phyloP scores from a whole-genome alignment of 768 basidiomycete species.

The Daedaleopsis nitida region DNA sequence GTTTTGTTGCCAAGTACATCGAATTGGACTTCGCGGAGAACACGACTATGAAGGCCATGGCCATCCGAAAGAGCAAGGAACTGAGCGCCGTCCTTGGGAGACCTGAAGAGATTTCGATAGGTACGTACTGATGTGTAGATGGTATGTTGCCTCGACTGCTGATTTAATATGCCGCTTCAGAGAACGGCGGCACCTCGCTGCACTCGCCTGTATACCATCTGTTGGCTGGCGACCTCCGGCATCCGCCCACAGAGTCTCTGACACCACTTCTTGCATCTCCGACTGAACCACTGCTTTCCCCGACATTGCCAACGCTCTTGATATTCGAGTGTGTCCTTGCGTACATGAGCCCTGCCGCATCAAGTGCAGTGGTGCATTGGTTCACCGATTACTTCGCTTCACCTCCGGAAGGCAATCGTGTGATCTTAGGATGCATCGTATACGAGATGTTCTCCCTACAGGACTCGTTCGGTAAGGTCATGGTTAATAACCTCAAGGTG shows the following conservation, averaged over 20 bases:
- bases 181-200: slow-evolving; percentile 61
- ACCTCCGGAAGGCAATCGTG: slow-evolving; percentile 23
- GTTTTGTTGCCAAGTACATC: slow-evolving; percentile 61
- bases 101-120: slow-evolving; percentile 42
- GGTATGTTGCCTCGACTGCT: background rate
- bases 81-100: slow-evolving; percentile 54
- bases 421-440: slow-evolving; percentile 58
- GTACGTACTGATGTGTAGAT: slow-evolving; percentile 33
- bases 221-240: slow-evolving; percentile 76
- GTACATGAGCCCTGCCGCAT: slow-evolving; percentile 71
- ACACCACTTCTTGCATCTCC: slow-evolving; percentile 37
- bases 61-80: slow-evolving; percentile 68
- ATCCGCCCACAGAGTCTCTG: slow-evolving; percentile 52
- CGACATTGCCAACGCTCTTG: slow-evolving; percentile 74
- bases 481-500: slow-evolving; percentile 86
- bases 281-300: slow-evolving; percentile 50
- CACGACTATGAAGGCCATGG: slow-evolving; percentile 81
- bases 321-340: slow-evolving; percentile 93
- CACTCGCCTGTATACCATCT: slow-evolving; percentile 65
- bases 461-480: slow-evolving; percentile 90
- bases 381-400: slow-evolving; percentile 57
- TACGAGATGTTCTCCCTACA: slow-evolving; percentile 94
- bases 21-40: slow-evolving; percentile 92
- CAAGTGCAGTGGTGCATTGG: background rate
- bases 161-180: slow-evolving; percentile 35